Evolutionary conservation across 1,284 basidiomycete genomes (phyloP), one percentile per base, ranked within the genome.

Genomic region (Omphalotus olearius): DNA sequence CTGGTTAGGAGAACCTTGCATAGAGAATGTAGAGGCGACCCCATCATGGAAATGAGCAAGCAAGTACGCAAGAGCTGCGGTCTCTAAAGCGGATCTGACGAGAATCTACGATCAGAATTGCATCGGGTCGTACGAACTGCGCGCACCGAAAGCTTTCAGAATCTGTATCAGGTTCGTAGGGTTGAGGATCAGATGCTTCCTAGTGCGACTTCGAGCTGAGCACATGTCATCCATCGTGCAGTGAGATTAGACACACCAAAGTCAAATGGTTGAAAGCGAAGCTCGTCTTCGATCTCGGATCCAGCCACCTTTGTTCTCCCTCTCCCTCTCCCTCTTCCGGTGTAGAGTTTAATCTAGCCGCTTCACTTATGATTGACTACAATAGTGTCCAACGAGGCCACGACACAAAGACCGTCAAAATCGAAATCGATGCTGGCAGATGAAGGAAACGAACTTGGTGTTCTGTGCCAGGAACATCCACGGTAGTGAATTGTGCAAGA

Each of bases 211-310:
- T 40, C 23, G 30, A 33, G 36, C 49, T 44, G 30, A 42, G 50
- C 42, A 43, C 37, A 47, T 51, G 49, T 53, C 33, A 51, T n/a
- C n/a, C 50, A 47, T 13, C 51, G 51, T 50, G 50, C 17, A 40
- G 52, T 36, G 49, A 38, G 55, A 35, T 2, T 50, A 57, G 53
- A 73, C 84, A 55, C 60, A 91, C 91, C 66, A 93, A 67, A 47
- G 76, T 80, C 47, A 93, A 66, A 68, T 93, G 89, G 67, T 94
- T 89, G 63, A 94, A 93, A 5, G 70, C 69, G 67, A 93, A 97
- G 41, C 78, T 87, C 44, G 76, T 84, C 64, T 84, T 83, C 17
- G 84, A 85, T 56, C 85, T 73, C 1, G 88, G 88, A 67, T 96
- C 93, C 57, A 91, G 68, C 66, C 91, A 95, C 52, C 92, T 75